Conservation (phyloP, 495 filamentous ascomycete genomes). For the Cladorrhinum samala region DNA sequence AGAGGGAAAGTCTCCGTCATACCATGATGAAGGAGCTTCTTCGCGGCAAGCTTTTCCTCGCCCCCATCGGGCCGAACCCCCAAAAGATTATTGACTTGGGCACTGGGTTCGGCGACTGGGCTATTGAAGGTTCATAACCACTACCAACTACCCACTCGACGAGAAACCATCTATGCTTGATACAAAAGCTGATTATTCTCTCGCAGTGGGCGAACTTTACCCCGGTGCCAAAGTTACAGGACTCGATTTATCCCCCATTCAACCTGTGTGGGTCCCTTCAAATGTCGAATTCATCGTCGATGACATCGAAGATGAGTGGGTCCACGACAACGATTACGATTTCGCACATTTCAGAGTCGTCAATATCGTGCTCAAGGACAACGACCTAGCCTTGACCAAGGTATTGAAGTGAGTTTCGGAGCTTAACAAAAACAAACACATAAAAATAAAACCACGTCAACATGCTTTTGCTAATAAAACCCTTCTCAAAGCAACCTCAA, state of each 20-base stretch:
- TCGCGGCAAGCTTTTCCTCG: slow-evolving; percentile 51
- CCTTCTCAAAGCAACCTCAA: slow-evolving; percentile 44
- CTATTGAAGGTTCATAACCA: slow-evolving; percentile 57
- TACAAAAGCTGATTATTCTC: background rate
- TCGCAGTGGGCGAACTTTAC: slow-evolving; percentile 46
- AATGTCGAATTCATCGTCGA: slow-evolving; percentile 55
- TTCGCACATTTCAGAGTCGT: slow-evolving; percentile 42
- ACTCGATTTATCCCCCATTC: slow-evolving; percentile 59
- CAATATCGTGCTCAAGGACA: slow-evolving; percentile 44
- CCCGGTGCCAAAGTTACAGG: slow-evolving; percentile 53
- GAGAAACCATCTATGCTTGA: background rate
- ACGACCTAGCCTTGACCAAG: slow-evolving; percentile 27
- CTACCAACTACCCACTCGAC: slow-evolving; percentile 11
- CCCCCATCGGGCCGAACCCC: slow-evolving; percentile 50
- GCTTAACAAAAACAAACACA: background rate
- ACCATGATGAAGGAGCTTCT: slow-evolving; percentile 52
- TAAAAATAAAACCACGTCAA: background rate
- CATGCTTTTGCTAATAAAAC: no score
- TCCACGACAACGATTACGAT: slow-evolving; percentile 46
- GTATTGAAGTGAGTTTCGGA: slow-evolving; percentile 29
- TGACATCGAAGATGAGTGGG: slow-evolving; percentile 53
- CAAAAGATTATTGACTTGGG: slow-evolving; percentile 63
- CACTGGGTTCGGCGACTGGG: slow-evolving; percentile 58
- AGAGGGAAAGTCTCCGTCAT: slow-evolving; percentile 47
- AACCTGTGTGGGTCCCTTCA: slow-evolving; percentile 51